Conservation (phyloP, 1,284 basidiomycete genomes). For the Rhodotorula sp. region DNA sequence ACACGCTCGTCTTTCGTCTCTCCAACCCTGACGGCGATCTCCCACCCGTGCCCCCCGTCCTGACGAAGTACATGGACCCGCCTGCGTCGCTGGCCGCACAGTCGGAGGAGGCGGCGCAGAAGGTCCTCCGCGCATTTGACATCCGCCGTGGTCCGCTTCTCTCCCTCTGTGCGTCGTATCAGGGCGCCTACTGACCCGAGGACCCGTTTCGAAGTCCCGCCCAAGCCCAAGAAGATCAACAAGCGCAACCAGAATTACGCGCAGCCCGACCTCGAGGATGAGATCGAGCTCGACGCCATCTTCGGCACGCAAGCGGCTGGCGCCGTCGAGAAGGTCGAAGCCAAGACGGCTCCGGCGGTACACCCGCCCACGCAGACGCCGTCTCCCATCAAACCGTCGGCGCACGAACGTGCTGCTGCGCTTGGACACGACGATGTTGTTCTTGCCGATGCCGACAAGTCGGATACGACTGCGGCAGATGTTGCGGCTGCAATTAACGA, state of each 20-base stretch:
- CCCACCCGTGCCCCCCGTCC: conserved; percentile 78
- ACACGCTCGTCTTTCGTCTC: conserved; percentile 84
- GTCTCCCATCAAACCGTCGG: no score
- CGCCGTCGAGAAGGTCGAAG: neutral
- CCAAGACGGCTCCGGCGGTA: neutral
- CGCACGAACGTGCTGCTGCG: neutral
- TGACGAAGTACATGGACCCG: conserved; percentile 78
- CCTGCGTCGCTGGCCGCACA: conserved; percentile 68
- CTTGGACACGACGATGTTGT: conserved; percentile 1
- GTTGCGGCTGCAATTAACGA: neutral
- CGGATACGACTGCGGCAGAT: neutral
- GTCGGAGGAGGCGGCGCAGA: conserved; percentile 60
- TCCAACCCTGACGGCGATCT: conserved; percentile 70
- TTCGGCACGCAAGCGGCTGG: neutral
- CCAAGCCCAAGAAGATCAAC: conserved; percentile 31
- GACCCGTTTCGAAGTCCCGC: conserved; percentile 19
- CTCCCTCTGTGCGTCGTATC: neutral
- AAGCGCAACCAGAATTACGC: conserved; percentile 18
- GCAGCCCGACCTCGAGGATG: conserved; percentile 5
- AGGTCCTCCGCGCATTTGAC: conserved; percentile 67
- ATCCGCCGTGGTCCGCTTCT: conserved; percentile 56
- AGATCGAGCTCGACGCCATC: neutral
- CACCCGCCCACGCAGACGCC: neutral
- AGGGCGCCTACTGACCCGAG: no score
- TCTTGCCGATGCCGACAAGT: neutral